Evolutionary conservation across 345 rosid species (phyloP).

Genomic region (Heritiera littoralis): DNA sequence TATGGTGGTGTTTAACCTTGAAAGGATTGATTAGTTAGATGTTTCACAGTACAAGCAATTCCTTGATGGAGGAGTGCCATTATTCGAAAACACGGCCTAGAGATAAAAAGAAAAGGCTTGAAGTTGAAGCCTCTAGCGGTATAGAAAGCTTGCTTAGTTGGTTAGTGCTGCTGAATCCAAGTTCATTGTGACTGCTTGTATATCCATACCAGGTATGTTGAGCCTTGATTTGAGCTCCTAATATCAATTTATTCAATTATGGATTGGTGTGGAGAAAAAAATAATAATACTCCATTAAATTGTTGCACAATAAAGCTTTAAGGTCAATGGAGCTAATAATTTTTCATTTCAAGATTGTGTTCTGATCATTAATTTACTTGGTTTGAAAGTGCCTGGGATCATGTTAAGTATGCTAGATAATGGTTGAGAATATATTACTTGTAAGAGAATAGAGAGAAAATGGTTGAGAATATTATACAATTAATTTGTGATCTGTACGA

Average conservation of each 20-base stretch:
- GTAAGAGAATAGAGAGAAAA: too few species aligned
- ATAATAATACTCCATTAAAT: not conserved
- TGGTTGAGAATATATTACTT: too few species aligned
- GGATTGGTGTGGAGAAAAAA: conserved; percentile 11
- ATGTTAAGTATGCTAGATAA: too few species aligned
- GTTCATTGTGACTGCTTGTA: conserved; percentile 30
- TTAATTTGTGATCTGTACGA: too few species aligned
- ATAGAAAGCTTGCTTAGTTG: not conserved
- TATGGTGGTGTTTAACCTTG: conserved; percentile 87
- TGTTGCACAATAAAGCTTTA: conserved; percentile 17
- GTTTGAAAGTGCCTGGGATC: not conserved
- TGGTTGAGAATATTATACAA: too few species aligned
- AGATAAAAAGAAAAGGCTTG: not conserved
- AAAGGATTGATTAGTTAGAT: conserved; percentile 62
- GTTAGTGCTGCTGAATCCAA: not conserved
- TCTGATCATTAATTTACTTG: not conserved
- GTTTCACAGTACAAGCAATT: not conserved
- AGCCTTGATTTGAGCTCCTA: conserved; percentile 38
- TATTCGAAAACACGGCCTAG: not conserved
- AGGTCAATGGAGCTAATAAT: conserved; percentile 12
- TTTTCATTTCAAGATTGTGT: not conserved
- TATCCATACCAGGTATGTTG: conserved; percentile 27
- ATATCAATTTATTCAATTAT: conserved; percentile 20
- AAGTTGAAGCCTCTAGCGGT: conserved; percentile 2
- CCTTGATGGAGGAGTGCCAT: conserved; percentile 11